These are phyloP conservation scores for Rhizopogon vinicolor DNA, from an alignment of 768 basidiomycete species.

Conservation along the genomic window DNA sequence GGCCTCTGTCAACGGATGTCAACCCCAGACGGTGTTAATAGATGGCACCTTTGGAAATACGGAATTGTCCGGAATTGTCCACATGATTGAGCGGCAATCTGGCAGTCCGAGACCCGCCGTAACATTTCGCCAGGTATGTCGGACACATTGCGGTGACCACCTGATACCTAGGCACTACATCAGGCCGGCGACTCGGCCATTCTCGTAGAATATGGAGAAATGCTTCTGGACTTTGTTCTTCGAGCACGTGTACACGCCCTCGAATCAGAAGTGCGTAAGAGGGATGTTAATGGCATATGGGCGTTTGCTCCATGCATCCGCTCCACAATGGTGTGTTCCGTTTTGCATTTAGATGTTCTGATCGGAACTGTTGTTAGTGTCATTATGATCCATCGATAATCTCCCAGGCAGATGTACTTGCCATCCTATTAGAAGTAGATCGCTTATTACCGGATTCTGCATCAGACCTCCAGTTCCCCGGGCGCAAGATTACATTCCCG, in stretches of 20 bases:
- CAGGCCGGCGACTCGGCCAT: constrained; percentile 64
- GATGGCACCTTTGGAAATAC: background rate
- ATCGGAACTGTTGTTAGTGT: constrained; percentile 26
- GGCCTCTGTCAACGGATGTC: background rate
- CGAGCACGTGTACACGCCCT: constrained; percentile 59
- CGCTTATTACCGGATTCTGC: constrained; percentile 35
- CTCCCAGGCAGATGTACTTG: constrained; percentile 40
- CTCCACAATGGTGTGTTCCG: constrained; percentile 46
- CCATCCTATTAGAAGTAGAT: constrained; percentile 34
- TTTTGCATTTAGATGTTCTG: background rate
- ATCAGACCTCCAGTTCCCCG: constrained; percentile 39
- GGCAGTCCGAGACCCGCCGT: constrained; percentile 26
- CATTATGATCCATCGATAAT: constrained; percentile 43
- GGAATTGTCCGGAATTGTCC: constrained; percentile 10
- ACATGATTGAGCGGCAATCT: background rate
- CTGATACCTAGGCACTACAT: background rate
- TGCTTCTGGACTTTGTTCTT: constrained; percentile 46
- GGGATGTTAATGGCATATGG: constrained; percentile 31
- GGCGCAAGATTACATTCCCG: constrained; percentile 54
- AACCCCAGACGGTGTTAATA: background rate
- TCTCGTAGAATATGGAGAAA: constrained; percentile 56
- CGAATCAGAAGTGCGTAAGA: constrained; percentile 33
- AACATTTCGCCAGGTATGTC: constrained; percentile 49
- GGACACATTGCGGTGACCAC: background rate
- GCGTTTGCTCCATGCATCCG: constrained; percentile 50